Conservation (phyloP, 1,139 yeast species). For the Kluyveromyces sp. region DNA sequence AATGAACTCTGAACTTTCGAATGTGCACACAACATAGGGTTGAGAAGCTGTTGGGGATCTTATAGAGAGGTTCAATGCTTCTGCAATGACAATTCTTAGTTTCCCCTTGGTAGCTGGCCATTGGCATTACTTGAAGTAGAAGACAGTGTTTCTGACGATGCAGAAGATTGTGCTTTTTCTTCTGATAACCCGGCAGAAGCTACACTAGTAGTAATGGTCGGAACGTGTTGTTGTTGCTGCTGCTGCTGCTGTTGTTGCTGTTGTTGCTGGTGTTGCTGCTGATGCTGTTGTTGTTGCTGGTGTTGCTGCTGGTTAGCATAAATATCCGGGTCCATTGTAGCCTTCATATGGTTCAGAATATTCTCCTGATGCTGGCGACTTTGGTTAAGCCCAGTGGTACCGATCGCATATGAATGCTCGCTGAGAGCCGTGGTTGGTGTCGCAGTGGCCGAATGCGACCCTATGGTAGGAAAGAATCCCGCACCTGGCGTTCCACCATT, state of each 20-base stretch:
- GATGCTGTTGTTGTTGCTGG: slow-evolving; percentile 5
- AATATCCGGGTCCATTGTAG: slow-evolving; percentile 15
- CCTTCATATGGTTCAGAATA: slow-evolving; percentile 28
- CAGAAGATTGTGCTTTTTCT: not conserved
- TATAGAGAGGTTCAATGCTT: slow-evolving; percentile 62
- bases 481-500: slow-evolving; percentile 9
- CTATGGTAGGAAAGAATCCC: slow-evolving; percentile 26
- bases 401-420: slow-evolving; percentile 56
- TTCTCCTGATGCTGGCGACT: slow-evolving; percentile 35
- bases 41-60: slow-evolving; percentile 43
- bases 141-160: too few species aligned
- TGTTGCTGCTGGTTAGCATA: slow-evolving; percentile 7
- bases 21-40: slow-evolving; percentile 90
- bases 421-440: slow-evolving; percentile 63
- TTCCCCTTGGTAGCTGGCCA: slow-evolving; percentile 64
- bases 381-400: slow-evolving; percentile 49
- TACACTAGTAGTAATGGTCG: too few species aligned
- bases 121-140: not conserved
- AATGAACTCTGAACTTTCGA: slow-evolving; percentile 86
- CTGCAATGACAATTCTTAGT: slow-evolving; percentile 68
- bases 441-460: slow-evolving; percentile 24
- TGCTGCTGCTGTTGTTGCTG: slow-evolving; percentile 6
- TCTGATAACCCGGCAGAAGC: not conserved
- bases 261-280: slow-evolving; percentile 7
- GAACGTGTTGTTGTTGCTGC: not conserved